A percentile compares a stretch with the other conserved stretches of the same genome.
These are phyloP conservation scores for Nakaseomyces delphensis DNA, from an alignment of 1,139 yeast species.

Conservation along the genomic window DNA sequence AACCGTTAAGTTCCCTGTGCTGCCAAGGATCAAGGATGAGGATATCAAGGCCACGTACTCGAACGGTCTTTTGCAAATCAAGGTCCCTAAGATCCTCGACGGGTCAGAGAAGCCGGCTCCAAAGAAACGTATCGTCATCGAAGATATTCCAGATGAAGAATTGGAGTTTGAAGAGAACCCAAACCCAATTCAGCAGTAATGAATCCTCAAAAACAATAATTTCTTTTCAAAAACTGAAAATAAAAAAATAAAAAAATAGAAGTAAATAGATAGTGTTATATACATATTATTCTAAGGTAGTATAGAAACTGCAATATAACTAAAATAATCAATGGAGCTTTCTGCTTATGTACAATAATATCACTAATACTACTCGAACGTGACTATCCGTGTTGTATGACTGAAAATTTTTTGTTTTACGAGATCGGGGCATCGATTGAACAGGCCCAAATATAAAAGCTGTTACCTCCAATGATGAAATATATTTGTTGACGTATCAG, in stretches of 20 bases:
- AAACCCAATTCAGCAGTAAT: constrained; percentile 15
- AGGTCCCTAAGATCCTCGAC: constrained; percentile 38
- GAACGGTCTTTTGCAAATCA: constrained; percentile 44
- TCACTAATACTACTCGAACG: not conserved
- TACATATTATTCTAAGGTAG: too few species aligned
- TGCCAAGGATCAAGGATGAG: constrained; percentile 44
- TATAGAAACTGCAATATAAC: too few species aligned
- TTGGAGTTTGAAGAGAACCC: constrained; percentile 32
- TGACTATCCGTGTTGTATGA: not conserved
- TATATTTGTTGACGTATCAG: too few species aligned
- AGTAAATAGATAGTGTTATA: too few species aligned
- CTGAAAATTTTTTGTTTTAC: constrained; percentile 1
- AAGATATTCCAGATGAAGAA: constrained; percentile 38
- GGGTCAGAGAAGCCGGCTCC: constrained; percentile 30
- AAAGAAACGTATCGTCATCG: constrained; percentile 36
- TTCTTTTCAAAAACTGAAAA: constrained; percentile 4
- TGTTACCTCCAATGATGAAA: too few species aligned
- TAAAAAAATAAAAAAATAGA: not conserved
- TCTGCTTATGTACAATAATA: too few species aligned
- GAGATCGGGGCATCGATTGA: constrained; percentile 2
- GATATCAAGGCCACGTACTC: constrained; percentile 43
- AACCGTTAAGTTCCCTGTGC: constrained; percentile 43
- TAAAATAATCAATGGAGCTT: too few species aligned
- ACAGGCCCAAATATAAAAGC: too few species aligned
- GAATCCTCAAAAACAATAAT: not conserved